Evolutionary conservation across 192 early-diverging fungal genomes (phyloP).

Genomic region (Umbelopsis ramanniana): DNA sequence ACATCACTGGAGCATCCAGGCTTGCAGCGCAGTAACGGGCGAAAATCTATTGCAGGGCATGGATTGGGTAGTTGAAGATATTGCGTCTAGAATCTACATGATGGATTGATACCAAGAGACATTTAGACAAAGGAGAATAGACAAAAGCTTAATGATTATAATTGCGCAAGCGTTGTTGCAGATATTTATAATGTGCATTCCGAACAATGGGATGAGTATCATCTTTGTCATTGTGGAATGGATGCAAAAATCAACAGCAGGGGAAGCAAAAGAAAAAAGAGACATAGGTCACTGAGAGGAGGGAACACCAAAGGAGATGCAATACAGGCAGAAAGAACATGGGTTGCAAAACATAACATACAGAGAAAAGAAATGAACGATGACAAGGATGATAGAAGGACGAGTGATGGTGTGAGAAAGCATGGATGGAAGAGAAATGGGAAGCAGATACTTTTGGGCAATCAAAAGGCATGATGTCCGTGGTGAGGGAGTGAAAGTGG

Average conservation of each 20-base stretch:
- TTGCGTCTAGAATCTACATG: slow-evolving; percentile 86
- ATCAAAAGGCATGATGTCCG: too few relatives aligned
- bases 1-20: slow-evolving; percentile 93
- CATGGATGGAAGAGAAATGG: background rate
- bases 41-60: slow-evolving; percentile 86
- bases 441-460: background rate
- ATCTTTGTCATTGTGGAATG: background rate
- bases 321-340: background rate
- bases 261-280: background rate
- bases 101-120: slow-evolving; percentile 52
- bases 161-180: background rate
- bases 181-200: background rate
- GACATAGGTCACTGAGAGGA: background rate
- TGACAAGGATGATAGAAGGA: background rate
- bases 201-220: background rate
- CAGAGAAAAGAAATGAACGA: background rate
- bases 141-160: background rate
- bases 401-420: too few relatives aligned
- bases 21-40: slow-evolving; percentile 90
- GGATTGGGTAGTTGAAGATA: slow-evolving; percentile 94
- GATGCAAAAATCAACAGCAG: background rate
- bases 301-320: slow-evolving; percentile 3
- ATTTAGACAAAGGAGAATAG: background rate
- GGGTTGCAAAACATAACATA: slow-evolving; percentile 5
- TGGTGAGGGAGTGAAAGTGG: too few relatives aligned